Conservation (phyloP, 2,329 filamentous ascomycete species). For the Aspergillus awamori region DNA sequence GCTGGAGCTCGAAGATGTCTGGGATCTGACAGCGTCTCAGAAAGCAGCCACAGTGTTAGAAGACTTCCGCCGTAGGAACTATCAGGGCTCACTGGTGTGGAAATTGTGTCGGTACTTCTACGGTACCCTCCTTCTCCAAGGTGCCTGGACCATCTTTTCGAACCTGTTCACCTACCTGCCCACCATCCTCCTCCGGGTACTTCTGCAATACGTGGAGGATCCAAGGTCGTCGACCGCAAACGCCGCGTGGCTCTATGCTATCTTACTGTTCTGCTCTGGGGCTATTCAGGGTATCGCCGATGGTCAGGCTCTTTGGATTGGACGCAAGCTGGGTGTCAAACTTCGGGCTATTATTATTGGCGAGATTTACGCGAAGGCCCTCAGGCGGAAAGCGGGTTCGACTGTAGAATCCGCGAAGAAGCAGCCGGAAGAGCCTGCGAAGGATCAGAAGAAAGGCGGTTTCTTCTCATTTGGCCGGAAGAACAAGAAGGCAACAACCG, state of each 20-base stretch:
- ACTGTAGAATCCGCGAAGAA: slow-evolving; percentile 74
- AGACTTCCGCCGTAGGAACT: slow-evolving; percentile 83
- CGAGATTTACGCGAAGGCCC: slow-evolving; percentile 94
- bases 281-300: slow-evolving; percentile 79
- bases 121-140: slow-evolving; percentile 73
- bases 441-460: slow-evolving; percentile 46
- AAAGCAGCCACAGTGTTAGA: slow-evolving; percentile 80
- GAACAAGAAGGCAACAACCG: slow-evolving; percentile 44
- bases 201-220: slow-evolving; percentile 90
- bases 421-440: slow-evolving; percentile 50
- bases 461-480: slow-evolving; percentile 62
- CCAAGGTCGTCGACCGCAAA: slow-evolving; percentile 75
- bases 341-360: slow-evolving; percentile 93
- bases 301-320: slow-evolving; percentile 87
- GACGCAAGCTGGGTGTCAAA: slow-evolving; percentile 90
- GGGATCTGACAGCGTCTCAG: slow-evolving; percentile 86
- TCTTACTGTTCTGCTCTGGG: slow-evolving; percentile 82
- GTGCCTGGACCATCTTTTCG: slow-evolving; percentile 74
- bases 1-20: slow-evolving; percentile 81
- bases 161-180: slow-evolving; percentile 88
- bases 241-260: slow-evolving; percentile 94
- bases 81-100: slow-evolving; percentile 74
- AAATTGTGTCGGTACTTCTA: slow-evolving; percentile 87
- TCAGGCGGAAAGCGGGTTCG: slow-evolving; percentile 85
- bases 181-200: slow-evolving; percentile 85